Base-by-base conservation (phyloP, 768 basidiomycete genomes). In the Amanita brunnescens region DNA sequence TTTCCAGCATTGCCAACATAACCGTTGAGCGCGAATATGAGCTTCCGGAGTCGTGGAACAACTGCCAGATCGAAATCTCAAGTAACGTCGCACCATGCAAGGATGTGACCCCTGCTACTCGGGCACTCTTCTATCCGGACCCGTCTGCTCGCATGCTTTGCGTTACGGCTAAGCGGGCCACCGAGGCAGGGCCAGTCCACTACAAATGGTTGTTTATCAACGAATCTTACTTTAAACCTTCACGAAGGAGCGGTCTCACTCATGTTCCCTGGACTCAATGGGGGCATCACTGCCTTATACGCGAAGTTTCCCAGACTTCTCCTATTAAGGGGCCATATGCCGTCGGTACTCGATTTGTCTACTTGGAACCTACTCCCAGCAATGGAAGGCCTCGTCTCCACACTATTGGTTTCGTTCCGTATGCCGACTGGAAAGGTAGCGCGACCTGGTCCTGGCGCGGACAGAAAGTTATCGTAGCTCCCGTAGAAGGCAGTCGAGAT, bases 61-160 rank as follows among this genome's bases (percentile, higher is more conserved):
- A 67, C 34, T 73, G 71, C 12, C 63, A 62, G 24, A 64, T 82
- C 56, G 71, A 68, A 30, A 76, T 82, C 55, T 68, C 69, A 43
- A 70, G 70, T 1, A 80, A 83, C 54, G 66, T 64, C 10, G 70
- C 76, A 34, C 67, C 73, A 6, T 67, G 63, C 54, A 61, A 56
- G 41, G 71, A 75, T 23, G 52, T 65, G 24, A 48, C 60, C 3
- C 62, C 70, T 1, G 62, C 69, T 24, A 58, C 73, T 2, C 72
- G 64, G 41, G 75, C 78, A 6, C 61, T 82, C n/a, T 83, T 84
- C 59, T 77, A 76, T 54, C 67, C 71, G 32, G 79, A 82, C 56
- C 77, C 80, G 6, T 66, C 70, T 30, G 67, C 68, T 51, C 74
- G 79, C 29, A 60, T 80, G 50, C 67, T 77, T 16, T 69, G 76